Base-by-base conservation (phyloP, 2,329 filamentous ascomycete species). In the Trichophyton simii region DNA sequence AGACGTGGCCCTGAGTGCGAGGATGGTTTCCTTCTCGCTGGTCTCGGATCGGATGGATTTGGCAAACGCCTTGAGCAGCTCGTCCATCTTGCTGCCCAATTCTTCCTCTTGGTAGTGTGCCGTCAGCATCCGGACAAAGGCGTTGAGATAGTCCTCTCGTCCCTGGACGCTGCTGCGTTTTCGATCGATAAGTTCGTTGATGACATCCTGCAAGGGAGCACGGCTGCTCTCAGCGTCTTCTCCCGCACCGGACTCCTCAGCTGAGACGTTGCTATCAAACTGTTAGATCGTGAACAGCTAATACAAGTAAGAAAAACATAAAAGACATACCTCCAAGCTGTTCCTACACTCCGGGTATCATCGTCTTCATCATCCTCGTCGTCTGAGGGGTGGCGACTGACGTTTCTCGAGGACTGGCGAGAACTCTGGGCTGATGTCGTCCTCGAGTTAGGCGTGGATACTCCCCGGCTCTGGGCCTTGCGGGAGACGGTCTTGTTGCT, bases 81-180 rank as follows among this genome's bases (percentile, higher is more conserved):
- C 86, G 11, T 76, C 74, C 8, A 87, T 76, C 50, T 80, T 81
- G 9, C 73, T 71, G 63, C 83, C 80, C 18, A 91, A 78, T 66
- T 86, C 77, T 59, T 84, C 80, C 65, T 83, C 79, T 60, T 85
- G 82, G 70, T 83, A 89, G 67, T 88, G 84, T 54, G 83, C 80
- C 64, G 86, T 88, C 59, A 91, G 72, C 20, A 88, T 78, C 59
- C 85, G 81, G 46, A 81, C 79, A 71, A 86, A 89, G 1, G 78
- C 78, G 52, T 76, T 77, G 57, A 91, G 76, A 34, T 80, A 81
- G 46, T 83, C 78, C 68, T 90, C 87, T 59, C 90, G 83, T 22
- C 84, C 83, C 64, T 88, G 83, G 25, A 81, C 82, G 66, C 85
- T 90, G 73, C 86, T 89, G 66, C 87, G 84, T 79, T 95, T 95